Percentiles rank a stretch among this genome's conserved stretches.
Evolutionary conservation across 164 flowering plant species (phyloP).

Genomic region (Chimonanthus praecox): DNA sequence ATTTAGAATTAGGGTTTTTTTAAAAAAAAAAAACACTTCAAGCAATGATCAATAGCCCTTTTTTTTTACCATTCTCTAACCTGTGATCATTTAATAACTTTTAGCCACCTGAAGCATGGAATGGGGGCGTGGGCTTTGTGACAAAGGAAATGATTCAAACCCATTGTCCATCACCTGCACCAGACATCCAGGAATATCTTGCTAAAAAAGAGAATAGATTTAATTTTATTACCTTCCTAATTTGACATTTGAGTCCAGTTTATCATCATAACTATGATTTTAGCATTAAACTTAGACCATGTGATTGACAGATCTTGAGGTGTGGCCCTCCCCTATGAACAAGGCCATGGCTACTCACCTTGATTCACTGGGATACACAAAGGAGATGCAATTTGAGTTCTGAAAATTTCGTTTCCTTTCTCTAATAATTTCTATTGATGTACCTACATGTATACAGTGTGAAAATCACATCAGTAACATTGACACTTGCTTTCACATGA

Average conservation of each 20-base stretch:
- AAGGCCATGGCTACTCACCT: slow-evolving; percentile 92
- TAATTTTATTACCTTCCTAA: neutral
- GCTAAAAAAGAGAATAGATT: neutral
- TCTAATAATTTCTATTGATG: no score
- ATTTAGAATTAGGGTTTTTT: neutral
- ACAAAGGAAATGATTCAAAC: slow-evolving; percentile 92
- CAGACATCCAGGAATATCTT: slow-evolving; percentile 61
- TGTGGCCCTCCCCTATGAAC: slow-evolving; percentile 99
- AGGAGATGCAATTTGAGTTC: slow-evolving; percentile 89
- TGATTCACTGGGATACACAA: slow-evolving; percentile 59
- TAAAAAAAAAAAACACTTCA: no score
- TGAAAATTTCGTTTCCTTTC: slow-evolving; percentile 13
- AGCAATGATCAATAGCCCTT: no score
- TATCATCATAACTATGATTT: neutral
- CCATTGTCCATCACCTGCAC: slow-evolving; percentile 83
- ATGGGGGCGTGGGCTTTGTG: slow-evolving; percentile 93
- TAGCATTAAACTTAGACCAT: neutral
- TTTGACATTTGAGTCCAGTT: neutral
- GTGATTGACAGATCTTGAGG: slow-evolving; percentile 53
- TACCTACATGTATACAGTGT: no score
- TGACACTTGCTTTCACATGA: no score
- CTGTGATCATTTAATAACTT: neutral
- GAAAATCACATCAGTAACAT: no score
- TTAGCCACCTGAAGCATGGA: slow-evolving; percentile 95
- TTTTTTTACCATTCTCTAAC: no score